Base-by-base conservation (phyloP, 2,329 filamentous ascomycete species). In the Ophiobolus disseminans region DNA sequence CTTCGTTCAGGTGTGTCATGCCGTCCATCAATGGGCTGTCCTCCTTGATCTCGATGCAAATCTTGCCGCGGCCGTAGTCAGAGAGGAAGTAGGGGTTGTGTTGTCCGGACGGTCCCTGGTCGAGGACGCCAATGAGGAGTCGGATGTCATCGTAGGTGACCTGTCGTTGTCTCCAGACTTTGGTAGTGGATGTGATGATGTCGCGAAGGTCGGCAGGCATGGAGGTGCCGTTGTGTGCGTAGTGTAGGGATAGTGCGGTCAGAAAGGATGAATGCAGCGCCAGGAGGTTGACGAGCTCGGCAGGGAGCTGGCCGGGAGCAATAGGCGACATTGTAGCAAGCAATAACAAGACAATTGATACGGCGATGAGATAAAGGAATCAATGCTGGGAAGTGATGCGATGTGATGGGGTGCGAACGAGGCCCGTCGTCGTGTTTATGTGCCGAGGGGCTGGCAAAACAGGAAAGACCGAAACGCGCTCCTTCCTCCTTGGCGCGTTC, bases 221-320 rank as follows among this genome's bases (percentile, higher is more conserved):
- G 5, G 75, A 69, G 10, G 73, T 74, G 37, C 76, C 77, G 48
- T 80, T 78, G 58, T 81, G 78, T 16, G 79, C 75, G 53, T 76
- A 78, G 56, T 80, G 76, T 21, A 81, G 65, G 5, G 77, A 76
- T 10, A 80, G 66, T n/a, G 78, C 75, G 13, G 74, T 76, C 14
- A 81, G 72, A 55, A 81, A 79, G 26, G 78, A 76, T 7, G 72
- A 70, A 57, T 80, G 75, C 6, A 81, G 69, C n/a, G 65, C 60
- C 39, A 75, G 69, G 32, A 79, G 69, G 40, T 77, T 74, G 46
- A 75, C 66, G 7, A 80, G 65, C 50, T 75, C 74, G 28, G 58
- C 52, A 4, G 78, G 77, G 39, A 79, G 65, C 55, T 65, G 57
- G 23, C 57, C 56, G 31, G 65, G 56, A 48, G 55, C 57, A 45